Percentiles rank a stretch among this genome's conserved stretches.
These are phyloP conservation scores for Dendrobium officinale DNA, from an alignment of 106 monocot species.

Conservation along the genomic window DNA sequence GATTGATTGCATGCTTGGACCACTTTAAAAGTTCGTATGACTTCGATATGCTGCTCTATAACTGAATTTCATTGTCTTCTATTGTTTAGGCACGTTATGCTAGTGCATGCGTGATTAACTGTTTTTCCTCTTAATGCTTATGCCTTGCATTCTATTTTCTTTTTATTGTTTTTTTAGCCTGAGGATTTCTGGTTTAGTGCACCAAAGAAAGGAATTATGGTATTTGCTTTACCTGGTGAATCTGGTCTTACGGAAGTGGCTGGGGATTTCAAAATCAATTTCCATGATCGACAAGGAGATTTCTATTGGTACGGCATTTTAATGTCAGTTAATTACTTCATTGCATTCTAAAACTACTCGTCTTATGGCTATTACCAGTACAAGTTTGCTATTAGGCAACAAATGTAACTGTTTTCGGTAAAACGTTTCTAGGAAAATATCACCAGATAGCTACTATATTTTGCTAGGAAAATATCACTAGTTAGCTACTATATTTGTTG, in stretches of 20 bases:
- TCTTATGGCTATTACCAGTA: neutral
- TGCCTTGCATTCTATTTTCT: neutral
- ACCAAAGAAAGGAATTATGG: conserved; percentile 96
- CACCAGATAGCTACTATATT: too few relatives aligned
- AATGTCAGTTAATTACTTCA: neutral
- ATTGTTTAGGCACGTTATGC: neutral
- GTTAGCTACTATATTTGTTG: too few relatives aligned
- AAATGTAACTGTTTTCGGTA: too few relatives aligned
- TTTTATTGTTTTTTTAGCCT: conserved; percentile 41
- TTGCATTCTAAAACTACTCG: neutral
- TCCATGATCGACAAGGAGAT: conserved; percentile 80
- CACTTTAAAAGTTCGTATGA: neutral
- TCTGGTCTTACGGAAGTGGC: conserved; percentile 78
- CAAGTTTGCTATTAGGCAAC: too few relatives aligned
- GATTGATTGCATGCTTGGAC: neutral
- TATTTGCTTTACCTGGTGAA: conserved; percentile 95
- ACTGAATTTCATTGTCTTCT: neutral
- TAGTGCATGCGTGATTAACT: neutral
- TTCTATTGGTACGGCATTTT: conserved; percentile 39
- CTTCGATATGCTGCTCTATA: neutral
- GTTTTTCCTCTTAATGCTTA: neutral
- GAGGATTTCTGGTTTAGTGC: conserved; percentile 94
- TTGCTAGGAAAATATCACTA: too few relatives aligned
- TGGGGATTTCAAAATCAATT: conserved; percentile 86
- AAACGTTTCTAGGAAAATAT: too few relatives aligned